phyloP scores from a whole-genome alignment of 2,329 filamentous ascomycete genomes.

The Fusarium tjaetaba region DNA sequence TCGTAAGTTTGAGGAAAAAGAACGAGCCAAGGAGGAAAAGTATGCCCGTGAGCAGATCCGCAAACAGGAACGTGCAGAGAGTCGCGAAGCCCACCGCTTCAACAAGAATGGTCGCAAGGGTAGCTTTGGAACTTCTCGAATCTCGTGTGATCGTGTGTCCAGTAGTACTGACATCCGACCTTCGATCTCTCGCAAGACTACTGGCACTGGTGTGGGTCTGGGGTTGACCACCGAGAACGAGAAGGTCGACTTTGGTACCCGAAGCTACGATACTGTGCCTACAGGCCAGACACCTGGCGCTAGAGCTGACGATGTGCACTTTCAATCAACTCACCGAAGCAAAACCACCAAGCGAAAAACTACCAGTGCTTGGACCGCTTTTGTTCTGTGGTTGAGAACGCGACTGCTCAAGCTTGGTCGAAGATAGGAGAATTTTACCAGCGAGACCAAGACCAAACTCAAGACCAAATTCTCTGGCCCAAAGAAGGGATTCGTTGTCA shows the following conservation, averaged over 20 bases:
- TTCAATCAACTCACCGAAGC: conserved; percentile 55
- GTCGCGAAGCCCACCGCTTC: conserved; percentile 63
- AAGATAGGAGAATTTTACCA: conserved; percentile 47
- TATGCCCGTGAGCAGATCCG: conserved; percentile 67
- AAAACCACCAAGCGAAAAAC: conserved; percentile 68
- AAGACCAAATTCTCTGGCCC: conserved; percentile 19
- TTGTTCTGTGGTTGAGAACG: conserved; percentile 73
- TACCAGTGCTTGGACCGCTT: conserved; percentile 69
- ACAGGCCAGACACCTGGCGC: conserved; percentile 41
- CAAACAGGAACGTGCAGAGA: conserved; percentile 67
- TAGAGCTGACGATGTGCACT: conserved; percentile 55
- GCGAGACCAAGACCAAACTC: conserved; percentile 29
- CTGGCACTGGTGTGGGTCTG: conserved; percentile 31
- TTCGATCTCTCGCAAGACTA: conserved; percentile 44
- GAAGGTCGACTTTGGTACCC: conserved; percentile 57
- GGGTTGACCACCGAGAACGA: conserved; percentile 46
- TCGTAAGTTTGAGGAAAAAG: conserved; percentile 70
- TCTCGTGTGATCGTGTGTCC: conserved; percentile 48
- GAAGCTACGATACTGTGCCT: conserved; percentile 58
- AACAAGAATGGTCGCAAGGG: conserved; percentile 58
- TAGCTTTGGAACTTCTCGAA: conserved; percentile 47
- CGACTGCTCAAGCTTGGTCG: conserved; percentile 54
- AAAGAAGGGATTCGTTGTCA: conserved; percentile 19
- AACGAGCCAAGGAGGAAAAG: conserved; percentile 70
- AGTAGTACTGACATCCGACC: conserved; percentile 46